Conservation (phyloP, 2,329 filamentous ascomycete species). For the Alternaria viburni region DNA sequence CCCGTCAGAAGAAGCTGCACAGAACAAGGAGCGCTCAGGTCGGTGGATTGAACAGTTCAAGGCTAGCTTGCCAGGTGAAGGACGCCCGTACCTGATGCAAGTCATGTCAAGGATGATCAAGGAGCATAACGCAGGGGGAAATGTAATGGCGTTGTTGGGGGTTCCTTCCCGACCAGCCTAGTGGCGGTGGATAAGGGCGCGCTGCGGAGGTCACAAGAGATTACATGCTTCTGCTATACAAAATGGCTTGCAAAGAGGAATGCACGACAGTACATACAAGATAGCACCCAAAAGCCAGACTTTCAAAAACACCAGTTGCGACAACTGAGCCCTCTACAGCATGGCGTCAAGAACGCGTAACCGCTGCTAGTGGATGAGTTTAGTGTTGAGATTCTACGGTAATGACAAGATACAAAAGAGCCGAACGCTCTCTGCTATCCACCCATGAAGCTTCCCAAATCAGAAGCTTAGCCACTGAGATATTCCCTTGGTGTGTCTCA, state of each 20-base stretch:
- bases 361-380: not conserved
- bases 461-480: not conserved
- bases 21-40: not conserved
- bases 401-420: not conserved
- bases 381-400: not conserved
- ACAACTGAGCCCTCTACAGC: not conserved
- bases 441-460: not conserved
- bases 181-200: not conserved
- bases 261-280: not conserved
- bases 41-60: slow-evolving; percentile 3
- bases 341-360: not conserved
- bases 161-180: not conserved
- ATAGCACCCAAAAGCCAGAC: not conserved
- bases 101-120: not conserved
- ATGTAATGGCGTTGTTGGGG: not conserved
- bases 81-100: not conserved
- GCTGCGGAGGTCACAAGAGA: not conserved
- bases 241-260: not conserved
- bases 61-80: not conserved
- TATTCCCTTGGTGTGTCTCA: not conserved
- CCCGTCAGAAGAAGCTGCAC: not conserved
- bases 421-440: not conserved
- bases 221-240: not conserved
- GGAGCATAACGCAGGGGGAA: not conserved
- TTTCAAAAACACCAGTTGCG: not conserved